Evolutionary conservation across 371 early-diverging fungal genomes (phyloP).

Genomic region (Furculomyces boomerangus): DNA sequence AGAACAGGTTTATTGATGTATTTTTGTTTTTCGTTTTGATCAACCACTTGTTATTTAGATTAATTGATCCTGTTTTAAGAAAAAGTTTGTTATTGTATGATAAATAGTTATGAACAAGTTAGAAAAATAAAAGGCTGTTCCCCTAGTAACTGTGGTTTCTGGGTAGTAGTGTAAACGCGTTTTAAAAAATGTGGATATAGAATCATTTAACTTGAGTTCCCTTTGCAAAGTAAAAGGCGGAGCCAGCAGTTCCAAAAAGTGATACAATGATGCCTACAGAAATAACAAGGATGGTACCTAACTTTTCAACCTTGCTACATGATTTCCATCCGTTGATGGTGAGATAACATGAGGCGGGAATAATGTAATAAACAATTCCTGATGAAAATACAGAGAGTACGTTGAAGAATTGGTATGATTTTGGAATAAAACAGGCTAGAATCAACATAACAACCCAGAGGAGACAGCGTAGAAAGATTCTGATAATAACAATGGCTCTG

Average conservation of each 20-base stretch:
- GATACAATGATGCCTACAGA: not conserved
- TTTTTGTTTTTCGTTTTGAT: too few relatives aligned
- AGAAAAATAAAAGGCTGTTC: too few relatives aligned
- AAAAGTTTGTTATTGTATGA: too few relatives aligned
- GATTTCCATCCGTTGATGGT: not conserved
- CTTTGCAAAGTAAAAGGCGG: not conserved
- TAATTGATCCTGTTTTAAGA: too few relatives aligned
- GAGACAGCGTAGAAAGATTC: not conserved
- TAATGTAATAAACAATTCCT: not conserved
- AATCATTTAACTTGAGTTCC: not conserved
- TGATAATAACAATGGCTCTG: not conserved
- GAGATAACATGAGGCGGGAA: constrained; percentile 2
- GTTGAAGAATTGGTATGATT: not conserved
- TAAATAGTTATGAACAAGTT: too few relatives aligned
- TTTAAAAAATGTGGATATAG: too few relatives aligned
- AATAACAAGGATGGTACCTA: not conserved
- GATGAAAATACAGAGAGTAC: not conserved
- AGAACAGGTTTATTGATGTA: too few relatives aligned
- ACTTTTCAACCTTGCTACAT: constrained; percentile 1
- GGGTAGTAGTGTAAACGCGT: too few relatives aligned
- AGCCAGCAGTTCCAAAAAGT: not conserved
- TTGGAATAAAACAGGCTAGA: not conserved
- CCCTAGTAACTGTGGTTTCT: too few relatives aligned
- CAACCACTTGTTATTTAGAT: too few relatives aligned
- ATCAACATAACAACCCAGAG: not conserved